These are phyloP conservation scores for Tetradesmus obliquus DNA, from an alignment of 139 green algal genomes.

Conservation along the genomic window DNA sequence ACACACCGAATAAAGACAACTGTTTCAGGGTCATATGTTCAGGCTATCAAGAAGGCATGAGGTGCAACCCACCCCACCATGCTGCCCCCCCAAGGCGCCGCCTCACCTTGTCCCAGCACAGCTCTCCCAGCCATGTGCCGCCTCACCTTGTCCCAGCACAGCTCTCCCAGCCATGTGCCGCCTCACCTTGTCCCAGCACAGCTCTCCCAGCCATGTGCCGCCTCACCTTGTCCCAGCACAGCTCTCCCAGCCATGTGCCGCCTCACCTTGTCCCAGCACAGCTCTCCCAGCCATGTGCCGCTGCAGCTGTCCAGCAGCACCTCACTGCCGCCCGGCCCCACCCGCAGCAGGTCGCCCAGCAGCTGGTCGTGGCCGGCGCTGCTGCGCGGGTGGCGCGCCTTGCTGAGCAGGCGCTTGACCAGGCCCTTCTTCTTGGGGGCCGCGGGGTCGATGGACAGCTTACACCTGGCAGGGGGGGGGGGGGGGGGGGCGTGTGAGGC, in stretches of 20 bases:
- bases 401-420: conserved; percentile 1
- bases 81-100: not conserved
- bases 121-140: conserved; percentile 70
- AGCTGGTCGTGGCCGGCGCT: conserved; percentile 14
- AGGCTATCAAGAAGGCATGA: too few relatives aligned
- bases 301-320: conserved; percentile 58
- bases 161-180: conserved; percentile 70
- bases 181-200: too few relatives aligned
- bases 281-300: conserved; percentile 70
- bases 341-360: conserved; percentile 1
- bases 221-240: not conserved
- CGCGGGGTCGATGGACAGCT: conserved; percentile 60
- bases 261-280: conserved; percentile 65
- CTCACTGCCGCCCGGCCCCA: not conserved
- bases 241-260: not conserved
- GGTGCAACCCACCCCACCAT: not conserved
- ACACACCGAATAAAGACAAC: too few relatives aligned
- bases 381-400: conserved; percentile 20
- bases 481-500: not conserved
- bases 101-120: conserved; percentile 63
- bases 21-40: too few relatives aligned
- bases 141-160: conserved; percentile 68
- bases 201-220: not conserved
- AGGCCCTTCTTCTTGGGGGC: conserved; percentile 28
- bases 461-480: conserved; percentile 40